phyloP scores from a whole-genome alignment of 768 basidiomycete species.

The Lactarius deliciosus region DNA sequence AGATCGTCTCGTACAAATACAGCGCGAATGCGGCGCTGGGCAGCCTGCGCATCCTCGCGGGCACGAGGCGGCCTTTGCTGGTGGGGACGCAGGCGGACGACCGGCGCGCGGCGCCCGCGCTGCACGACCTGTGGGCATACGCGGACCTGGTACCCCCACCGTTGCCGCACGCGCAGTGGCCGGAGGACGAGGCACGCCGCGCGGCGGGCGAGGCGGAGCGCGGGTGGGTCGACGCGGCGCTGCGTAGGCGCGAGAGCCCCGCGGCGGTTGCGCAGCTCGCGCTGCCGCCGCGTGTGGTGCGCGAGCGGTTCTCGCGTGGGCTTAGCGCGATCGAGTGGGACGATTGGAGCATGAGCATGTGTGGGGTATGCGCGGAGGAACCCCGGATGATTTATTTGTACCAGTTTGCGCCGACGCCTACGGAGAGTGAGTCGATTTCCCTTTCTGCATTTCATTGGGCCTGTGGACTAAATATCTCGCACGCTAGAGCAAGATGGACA shows the following conservation, averaged over 20 bases:
- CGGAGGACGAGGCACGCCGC: slow-evolving; percentile 24
- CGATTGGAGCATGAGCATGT: slow-evolving; percentile 27
- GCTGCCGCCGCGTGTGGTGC: slow-evolving; percentile 18
- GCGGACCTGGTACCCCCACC: slow-evolving; percentile 23
- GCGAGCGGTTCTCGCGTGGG: slow-evolving; percentile 20
- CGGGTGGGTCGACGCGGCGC: slow-evolving; percentile 26
- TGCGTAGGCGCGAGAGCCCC: slow-evolving; percentile 16
- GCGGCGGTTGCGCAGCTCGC: slow-evolving; percentile 26
- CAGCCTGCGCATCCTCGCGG: slow-evolving; percentile 22
- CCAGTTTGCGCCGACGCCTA: slow-evolving; percentile 28
- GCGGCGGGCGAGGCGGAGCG: slow-evolving; percentile 28
- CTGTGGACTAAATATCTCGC: background rate
- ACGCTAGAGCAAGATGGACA: slow-evolving; percentile 23
- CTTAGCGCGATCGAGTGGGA: slow-evolving; percentile 27
- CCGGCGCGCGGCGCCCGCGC: slow-evolving; percentile 15
- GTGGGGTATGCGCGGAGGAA: slow-evolving; percentile 21
- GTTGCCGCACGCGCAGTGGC: slow-evolving; percentile 21
- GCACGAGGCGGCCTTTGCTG: slow-evolving; percentile 20
- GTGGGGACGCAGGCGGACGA: slow-evolving; percentile 24
- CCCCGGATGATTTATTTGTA: slow-evolving; percentile 25
- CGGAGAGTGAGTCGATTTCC: slow-evolving; percentile 23
- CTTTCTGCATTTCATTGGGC: background rate
- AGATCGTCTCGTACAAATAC: slow-evolving; percentile 26
- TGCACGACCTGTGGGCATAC: slow-evolving; percentile 27
- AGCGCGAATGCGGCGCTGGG: slow-evolving; percentile 16